A percentile compares a stretch with the other conserved stretches of the same genome.
These are phyloP conservation scores for Barnettozyma siamensis DNA, from an alignment of 805 yeast species.

Conservation along the genomic window DNA sequence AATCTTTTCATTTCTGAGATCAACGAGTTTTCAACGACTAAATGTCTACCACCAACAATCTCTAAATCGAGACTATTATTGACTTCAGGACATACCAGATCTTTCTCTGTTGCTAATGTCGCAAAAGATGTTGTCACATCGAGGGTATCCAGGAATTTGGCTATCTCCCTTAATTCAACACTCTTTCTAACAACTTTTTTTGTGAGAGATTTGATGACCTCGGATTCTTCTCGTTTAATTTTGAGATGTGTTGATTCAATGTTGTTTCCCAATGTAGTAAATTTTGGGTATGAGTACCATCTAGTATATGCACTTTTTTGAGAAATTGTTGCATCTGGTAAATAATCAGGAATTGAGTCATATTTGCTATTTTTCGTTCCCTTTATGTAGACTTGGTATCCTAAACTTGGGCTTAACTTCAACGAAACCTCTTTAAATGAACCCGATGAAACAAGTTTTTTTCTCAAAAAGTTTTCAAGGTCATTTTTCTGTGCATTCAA, in stretches of 20 bases:
- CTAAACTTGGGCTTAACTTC: constrained; percentile 36
- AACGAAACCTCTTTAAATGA: constrained; percentile 29
- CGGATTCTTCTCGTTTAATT: constrained; percentile 51
- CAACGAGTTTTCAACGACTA: constrained; percentile 78
- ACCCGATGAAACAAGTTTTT: constrained; percentile 18
- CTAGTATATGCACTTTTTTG: constrained; percentile 38
- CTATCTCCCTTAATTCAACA: constrained; percentile 41
- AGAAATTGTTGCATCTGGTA: constrained; percentile 26
- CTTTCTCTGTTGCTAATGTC: constrained; percentile 57
- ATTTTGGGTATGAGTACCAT: constrained; percentile 41
- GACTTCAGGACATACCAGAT: constrained; percentile 61
- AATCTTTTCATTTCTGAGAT: constrained; percentile 34
- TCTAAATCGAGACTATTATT: constrained; percentile 41
- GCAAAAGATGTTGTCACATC: constrained; percentile 77
- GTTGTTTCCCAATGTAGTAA: constrained; percentile 46
- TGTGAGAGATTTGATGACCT: constrained; percentile 45
- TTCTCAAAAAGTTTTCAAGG: not conserved
- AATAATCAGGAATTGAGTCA: constrained; percentile 1
- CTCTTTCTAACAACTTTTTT: constrained; percentile 38
- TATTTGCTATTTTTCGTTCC: constrained; percentile 22
- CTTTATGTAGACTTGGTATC: constrained; percentile 43
- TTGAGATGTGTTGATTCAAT: constrained; percentile 39
- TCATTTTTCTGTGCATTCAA: not conserved
- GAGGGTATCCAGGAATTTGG: constrained; percentile 52
- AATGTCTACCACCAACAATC: constrained; percentile 68